These are phyloP conservation scores for Amanita thiersii DNA, from an alignment of 768 basidiomycete species.

Conservation along the genomic window DNA sequence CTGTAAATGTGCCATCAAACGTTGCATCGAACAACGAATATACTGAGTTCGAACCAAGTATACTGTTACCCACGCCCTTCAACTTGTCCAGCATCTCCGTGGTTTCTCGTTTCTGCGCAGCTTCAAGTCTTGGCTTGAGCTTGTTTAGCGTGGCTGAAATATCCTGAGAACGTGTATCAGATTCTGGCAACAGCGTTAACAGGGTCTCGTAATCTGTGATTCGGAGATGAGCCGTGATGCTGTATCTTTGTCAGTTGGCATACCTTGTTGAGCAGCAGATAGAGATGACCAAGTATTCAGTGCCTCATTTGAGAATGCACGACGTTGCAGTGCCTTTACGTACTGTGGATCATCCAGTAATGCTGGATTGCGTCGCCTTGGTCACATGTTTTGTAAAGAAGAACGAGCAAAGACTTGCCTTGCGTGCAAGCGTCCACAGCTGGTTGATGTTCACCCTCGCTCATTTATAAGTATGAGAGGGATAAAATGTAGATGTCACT, in stretches of 20 bases:
- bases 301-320: slow-evolving; percentile 80
- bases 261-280: slow-evolving; percentile 79
- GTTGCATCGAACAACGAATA: background rate
- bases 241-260: background rate
- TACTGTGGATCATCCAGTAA: slow-evolving; percentile 82
- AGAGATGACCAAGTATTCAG: slow-evolving; percentile 81
- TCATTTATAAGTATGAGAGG: slow-evolving; percentile 5
- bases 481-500: slow-evolving; percentile 16
- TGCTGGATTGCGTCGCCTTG: slow-evolving; percentile 43
- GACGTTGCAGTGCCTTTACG: slow-evolving; percentile 79
- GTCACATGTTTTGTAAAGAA: background rate
- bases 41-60: slow-evolving; percentile 53
- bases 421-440: slow-evolving; percentile 76
- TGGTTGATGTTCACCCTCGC: slow-evolving; percentile 69
- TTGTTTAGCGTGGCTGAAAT: slow-evolving; percentile 39
- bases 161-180: slow-evolving; percentile 40
- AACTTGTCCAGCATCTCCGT: slow-evolving; percentile 89
- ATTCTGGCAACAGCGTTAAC: slow-evolving; percentile 50
- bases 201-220: slow-evolving; percentile 69
- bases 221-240: background rate
- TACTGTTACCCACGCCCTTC: slow-evolving; percentile 85
- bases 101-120: slow-evolving; percentile 79
- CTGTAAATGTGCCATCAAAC: slow-evolving; percentile 27
- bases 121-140: slow-evolving; percentile 63
- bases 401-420: slow-evolving; percentile 30